A percentile compares a stretch with the other conserved stretches of the same genome.
phyloP scores from a whole-genome alignment of 371 early-diverging fungal genomes.

The Actinomortierella wolfii region DNA sequence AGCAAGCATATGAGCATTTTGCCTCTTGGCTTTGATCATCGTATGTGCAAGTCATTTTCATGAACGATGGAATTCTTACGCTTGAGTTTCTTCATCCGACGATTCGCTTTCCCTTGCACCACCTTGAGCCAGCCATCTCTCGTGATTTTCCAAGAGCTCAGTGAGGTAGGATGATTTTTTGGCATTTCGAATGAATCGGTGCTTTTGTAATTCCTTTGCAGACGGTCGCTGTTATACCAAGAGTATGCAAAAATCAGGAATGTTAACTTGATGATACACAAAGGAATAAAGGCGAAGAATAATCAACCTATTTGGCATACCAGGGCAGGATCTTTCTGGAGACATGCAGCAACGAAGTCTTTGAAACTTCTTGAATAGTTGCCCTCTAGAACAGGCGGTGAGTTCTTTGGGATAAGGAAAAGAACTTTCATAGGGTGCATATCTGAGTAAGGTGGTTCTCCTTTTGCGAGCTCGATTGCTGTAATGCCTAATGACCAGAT shows the following conservation, averaged over 20 bases:
- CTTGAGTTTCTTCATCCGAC: slow-evolving; percentile 58
- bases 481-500: slow-evolving; percentile 99
- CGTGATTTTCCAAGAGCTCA: slow-evolving; percentile 84
- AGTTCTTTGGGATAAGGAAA: slow-evolving; percentile 91
- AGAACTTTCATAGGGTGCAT: slow-evolving; percentile 93
- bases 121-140: slow-evolving; percentile 70
- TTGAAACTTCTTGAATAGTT: slow-evolving; percentile 86
- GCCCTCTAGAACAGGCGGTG: slow-evolving; percentile 84
- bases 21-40: no score
- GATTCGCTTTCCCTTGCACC: slow-evolving; percentile 59
- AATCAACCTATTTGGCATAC: slow-evolving; percentile 46
- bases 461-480: slow-evolving; percentile 95
- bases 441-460: slow-evolving; percentile 92
- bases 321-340: slow-evolving; percentile 82
- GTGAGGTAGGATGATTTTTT: slow-evolving; percentile 83
- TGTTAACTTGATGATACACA: neutral
- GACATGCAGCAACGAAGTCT: slow-evolving; percentile 88
- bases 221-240: slow-evolving; percentile 71
- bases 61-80: slow-evolving; percentile 4
- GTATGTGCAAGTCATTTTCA: no score
- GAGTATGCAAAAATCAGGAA: neutral
- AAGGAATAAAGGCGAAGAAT: neutral
- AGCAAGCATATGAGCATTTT: neutral
- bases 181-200: slow-evolving; percentile 84
- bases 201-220: slow-evolving; percentile 90